Conservation (phyloP, 768 basidiomycete species). For the Trametes sanguinea region DNA sequence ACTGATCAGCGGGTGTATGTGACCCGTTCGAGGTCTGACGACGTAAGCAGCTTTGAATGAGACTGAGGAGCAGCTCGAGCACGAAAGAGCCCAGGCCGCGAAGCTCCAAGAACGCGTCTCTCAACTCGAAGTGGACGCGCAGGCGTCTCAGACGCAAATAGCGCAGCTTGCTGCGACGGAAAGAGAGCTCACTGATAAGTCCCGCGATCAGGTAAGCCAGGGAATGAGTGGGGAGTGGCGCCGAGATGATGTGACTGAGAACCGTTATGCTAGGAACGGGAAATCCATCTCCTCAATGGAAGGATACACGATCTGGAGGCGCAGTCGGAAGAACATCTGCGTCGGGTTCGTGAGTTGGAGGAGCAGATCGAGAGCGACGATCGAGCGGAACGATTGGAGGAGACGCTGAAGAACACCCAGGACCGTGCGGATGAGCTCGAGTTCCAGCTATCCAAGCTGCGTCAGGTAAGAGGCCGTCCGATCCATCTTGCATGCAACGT, state of each 20-base stretch:
- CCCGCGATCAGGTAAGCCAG: slow-evolving; percentile 51
- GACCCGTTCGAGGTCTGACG: background rate
- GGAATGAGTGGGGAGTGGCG: background rate
- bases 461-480: slow-evolving; percentile 53
- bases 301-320: slow-evolving; percentile 53
- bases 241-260: background rate
- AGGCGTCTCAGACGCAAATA: slow-evolving; percentile 40
- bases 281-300: slow-evolving; percentile 64
- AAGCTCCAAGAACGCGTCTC: slow-evolving; percentile 37
- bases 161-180: slow-evolving; percentile 50
- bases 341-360: slow-evolving; percentile 68
- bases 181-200: slow-evolving; percentile 51
- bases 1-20: background rate
- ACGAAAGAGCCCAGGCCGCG: slow-evolving; percentile 24
- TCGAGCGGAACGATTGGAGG: slow-evolving; percentile 72
- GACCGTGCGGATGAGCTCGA: slow-evolving; percentile 83
- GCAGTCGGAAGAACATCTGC: slow-evolving; percentile 54
- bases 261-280: slow-evolving; percentile 59
- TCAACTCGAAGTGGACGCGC: slow-evolving; percentile 43
- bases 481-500: background rate
- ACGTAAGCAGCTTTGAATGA: slow-evolving; percentile 27
- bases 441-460: slow-evolving; percentile 76
- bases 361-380: slow-evolving; percentile 86
- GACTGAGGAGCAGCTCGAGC: slow-evolving; percentile 26
- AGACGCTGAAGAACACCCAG: slow-evolving; percentile 73